Percentiles rank a stretch among this genome's conserved stretches.
phyloP scores from a whole-genome alignment of 345 rosid genomes.

The Lenwebbia sp. region DNA sequence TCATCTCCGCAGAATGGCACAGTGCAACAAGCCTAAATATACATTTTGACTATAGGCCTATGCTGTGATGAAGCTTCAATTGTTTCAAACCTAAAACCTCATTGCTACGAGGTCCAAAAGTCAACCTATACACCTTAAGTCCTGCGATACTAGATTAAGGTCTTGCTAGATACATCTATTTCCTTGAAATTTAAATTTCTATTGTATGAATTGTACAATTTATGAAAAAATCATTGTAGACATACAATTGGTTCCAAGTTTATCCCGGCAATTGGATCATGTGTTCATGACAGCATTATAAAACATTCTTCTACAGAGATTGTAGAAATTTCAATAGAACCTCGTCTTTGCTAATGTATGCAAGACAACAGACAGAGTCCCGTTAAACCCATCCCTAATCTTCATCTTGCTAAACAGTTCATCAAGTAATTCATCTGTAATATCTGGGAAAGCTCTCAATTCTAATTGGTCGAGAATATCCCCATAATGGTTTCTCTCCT shows the following conservation, averaged over 20 bases:
- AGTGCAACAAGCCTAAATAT: neutral
- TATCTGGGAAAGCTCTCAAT: neutral
- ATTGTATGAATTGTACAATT: neutral
- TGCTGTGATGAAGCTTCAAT: neutral
- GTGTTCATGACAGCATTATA: neutral
- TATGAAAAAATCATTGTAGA: neutral
- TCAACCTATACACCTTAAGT: neutral
- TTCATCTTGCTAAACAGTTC: neutral
- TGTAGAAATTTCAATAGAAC: neutral
- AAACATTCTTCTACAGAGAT: neutral
- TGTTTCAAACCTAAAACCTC: neutral
- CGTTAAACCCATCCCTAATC: neutral
- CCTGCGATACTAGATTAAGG: neutral
- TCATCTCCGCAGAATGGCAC: neutral
- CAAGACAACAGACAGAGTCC: neutral
- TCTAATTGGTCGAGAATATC: neutral
- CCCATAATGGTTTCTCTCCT: neutral
- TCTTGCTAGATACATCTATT: neutral
- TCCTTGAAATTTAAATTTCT: neutral
- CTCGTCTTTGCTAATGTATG: neutral
- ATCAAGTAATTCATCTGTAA: neutral
- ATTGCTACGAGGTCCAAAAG: neutral
- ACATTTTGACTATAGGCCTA: neutral
- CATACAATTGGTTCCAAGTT: neutral
- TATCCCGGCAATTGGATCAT: neutral